phyloP scores from a whole-genome alignment of 371 early-diverging fungal genomes.

The Haplosporangium sp. region DNA sequence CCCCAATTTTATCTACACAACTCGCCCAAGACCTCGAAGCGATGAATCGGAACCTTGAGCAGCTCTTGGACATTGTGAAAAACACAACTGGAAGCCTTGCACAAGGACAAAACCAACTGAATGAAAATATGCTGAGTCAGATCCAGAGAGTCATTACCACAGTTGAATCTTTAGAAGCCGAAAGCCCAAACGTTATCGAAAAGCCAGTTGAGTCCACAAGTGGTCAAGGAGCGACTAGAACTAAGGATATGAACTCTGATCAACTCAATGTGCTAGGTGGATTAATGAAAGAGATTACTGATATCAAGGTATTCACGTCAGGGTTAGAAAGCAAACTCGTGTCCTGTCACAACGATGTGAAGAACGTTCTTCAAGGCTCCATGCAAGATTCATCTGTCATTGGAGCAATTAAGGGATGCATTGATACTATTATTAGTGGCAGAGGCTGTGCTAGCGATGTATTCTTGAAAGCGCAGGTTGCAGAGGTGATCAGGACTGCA shows the following conservation, averaged over 20 bases:
- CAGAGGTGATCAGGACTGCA: constrained; percentile 9
- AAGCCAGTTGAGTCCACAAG: background rate
- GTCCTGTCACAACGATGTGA: constrained; percentile 10
- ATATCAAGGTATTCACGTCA: background rate
- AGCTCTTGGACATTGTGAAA: constrained; percentile 7
- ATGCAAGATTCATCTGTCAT: constrained; percentile 28
- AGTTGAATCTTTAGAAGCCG: constrained; percentile 13
- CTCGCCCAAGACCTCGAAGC: constrained; percentile 14
- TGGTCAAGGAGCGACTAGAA: background rate
- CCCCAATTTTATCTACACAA: background rate
- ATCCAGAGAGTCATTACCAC: constrained; percentile 18
- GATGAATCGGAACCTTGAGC: constrained; percentile 13
- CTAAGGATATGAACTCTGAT: constrained; percentile 6
- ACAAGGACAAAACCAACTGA: constrained; percentile 15
- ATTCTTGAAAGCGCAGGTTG: background rate
- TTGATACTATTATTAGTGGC: constrained; percentile 3
- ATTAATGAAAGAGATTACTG: constrained; percentile 1
- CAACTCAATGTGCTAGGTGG: background rate
- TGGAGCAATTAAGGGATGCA: constrained; percentile 5
- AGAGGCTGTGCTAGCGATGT: background rate
- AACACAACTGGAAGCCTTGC: background rate
- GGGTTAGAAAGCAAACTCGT: background rate
- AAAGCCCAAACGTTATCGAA: background rate
- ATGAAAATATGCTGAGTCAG: constrained; percentile 10
- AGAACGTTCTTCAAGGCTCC: constrained; percentile 20